Evolutionary conservation across 2,329 filamentous ascomycete genomes (phyloP).

Genomic region (Pseudogymnoascus sp.): DNA sequence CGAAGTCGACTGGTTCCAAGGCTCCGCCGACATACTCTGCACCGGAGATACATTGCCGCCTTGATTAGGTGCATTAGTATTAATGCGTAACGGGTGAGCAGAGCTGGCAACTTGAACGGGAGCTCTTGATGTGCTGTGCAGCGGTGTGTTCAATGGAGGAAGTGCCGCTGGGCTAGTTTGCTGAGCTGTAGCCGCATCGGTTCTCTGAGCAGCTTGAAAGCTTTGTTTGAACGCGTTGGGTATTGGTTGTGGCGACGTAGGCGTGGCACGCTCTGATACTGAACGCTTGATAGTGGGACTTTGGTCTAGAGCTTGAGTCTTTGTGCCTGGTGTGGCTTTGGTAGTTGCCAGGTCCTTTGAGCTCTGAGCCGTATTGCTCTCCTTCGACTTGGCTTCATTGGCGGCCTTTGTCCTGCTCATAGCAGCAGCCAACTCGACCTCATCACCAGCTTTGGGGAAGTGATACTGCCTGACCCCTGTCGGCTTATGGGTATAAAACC

Average conservation of each 20-base stretch:
- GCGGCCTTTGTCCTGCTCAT: not conserved
- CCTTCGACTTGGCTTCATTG: not conserved
- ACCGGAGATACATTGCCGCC: not conserved
- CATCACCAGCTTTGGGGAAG: conserved; percentile 14
- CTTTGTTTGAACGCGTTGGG: not conserved
- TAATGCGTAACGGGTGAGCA: not conserved
- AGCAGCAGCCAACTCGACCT: conserved; percentile 6
- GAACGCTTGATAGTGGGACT: not conserved
- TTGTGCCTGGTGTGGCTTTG: not conserved
- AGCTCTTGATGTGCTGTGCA: not conserved
- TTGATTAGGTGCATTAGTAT: not conserved
- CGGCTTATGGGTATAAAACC: conserved; percentile 14
- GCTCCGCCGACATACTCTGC: not conserved
- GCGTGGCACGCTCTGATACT: not conserved
- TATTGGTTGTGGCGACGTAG: not conserved
- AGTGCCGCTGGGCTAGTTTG: not conserved
- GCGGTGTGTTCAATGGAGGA: not conserved
- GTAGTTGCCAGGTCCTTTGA: not conserved
- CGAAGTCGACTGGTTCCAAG: not conserved
- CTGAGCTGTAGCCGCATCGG: not conserved
- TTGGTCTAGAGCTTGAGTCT: not conserved
- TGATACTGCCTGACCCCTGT: conserved; percentile 12
- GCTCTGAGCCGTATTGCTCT: not conserved
- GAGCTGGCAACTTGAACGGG: not conserved
- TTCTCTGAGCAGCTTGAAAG: not conserved